phyloP scores from a whole-genome alignment of 2,329 filamentous ascomycete species.

The Fusarium sp. region DNA sequence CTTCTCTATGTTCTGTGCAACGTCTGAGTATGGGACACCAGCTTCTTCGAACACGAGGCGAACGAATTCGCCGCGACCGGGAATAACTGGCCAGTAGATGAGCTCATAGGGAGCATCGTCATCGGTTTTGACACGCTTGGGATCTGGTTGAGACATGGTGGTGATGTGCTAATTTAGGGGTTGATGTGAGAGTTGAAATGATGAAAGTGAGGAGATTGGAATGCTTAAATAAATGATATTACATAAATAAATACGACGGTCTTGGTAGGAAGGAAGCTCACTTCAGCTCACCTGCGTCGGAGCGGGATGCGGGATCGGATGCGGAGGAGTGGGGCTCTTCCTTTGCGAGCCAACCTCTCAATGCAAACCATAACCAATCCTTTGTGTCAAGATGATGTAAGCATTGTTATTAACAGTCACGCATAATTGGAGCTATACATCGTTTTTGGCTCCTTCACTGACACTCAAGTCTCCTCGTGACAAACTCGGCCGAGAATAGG shows the following conservation, averaged over 20 bases:
- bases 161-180: background rate
- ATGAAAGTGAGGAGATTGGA: background rate
- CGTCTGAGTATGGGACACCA: constrained; percentile 72
- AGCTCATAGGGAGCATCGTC: constrained; percentile 69
- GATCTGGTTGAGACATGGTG: constrained; percentile 39
- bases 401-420: background rate
- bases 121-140: constrained; percentile 49
- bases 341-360: background rate
- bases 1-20: constrained; percentile 52
- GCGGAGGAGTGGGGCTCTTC: constrained; percentile 16
- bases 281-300: constrained; percentile 5
- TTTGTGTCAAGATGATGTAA: background rate
- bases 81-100: constrained; percentile 78
- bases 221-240: background rate
- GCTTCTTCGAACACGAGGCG: constrained; percentile 79
- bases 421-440: background rate
- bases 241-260: background rate
- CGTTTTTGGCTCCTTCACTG: background rate
- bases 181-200: background rate
- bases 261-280: background rate
- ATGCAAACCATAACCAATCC: background rate
- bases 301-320: constrained; percentile 5
- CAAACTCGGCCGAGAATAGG: background rate
- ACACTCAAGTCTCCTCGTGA: background rate
- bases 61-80: constrained; percentile 80